Evolutionary conservation across 306 rosid species (phyloP).

Genomic region (Gynostemma pentaphyllum): DNA sequence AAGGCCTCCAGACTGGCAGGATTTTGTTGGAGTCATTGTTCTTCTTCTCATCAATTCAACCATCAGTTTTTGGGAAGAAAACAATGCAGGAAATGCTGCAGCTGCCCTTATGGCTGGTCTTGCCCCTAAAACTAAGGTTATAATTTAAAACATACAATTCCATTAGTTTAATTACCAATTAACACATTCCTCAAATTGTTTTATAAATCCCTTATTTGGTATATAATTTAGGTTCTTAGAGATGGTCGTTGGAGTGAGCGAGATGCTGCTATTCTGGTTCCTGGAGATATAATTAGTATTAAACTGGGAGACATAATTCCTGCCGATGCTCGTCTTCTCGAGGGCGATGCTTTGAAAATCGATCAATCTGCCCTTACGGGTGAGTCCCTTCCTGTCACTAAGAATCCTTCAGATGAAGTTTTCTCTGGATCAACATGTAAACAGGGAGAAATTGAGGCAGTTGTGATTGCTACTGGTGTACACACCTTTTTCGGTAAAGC

Average conservation of each 20-base stretch:
- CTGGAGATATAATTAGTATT: too few species aligned
- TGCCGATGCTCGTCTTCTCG: too few species aligned
- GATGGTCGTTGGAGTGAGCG: too few species aligned
- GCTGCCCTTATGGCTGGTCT: conserved; percentile 99
- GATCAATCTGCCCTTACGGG: conserved; percentile 76
- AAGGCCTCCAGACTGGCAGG: conserved; percentile 96
- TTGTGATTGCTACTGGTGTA: conserved; percentile 97
- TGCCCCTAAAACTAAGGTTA: conserved; percentile 99
- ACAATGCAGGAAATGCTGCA: conserved; percentile 98
- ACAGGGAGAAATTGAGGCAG: conserved; percentile 97
- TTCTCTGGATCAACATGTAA: conserved; percentile 97
- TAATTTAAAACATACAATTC: neutral
- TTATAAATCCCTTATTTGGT: conserved; percentile 16
- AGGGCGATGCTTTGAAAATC: too few species aligned
- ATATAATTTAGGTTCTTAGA: neutral
- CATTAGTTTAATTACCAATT: too few species aligned
- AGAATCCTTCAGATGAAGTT: conserved; percentile 85
- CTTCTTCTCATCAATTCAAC: conserved; percentile 82
- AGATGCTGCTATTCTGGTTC: too few species aligned
- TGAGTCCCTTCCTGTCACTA: conserved; percentile 91
- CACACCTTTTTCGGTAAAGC: conserved; percentile 99
- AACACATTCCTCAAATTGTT: too few species aligned
- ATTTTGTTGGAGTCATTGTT: conserved; percentile 72
- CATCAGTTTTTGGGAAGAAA: conserved; percentile 89
- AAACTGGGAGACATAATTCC: too few species aligned